phyloP scores from a whole-genome alignment of 352 stramenopile genomes.

The Blastocystis hominis region DNA sequence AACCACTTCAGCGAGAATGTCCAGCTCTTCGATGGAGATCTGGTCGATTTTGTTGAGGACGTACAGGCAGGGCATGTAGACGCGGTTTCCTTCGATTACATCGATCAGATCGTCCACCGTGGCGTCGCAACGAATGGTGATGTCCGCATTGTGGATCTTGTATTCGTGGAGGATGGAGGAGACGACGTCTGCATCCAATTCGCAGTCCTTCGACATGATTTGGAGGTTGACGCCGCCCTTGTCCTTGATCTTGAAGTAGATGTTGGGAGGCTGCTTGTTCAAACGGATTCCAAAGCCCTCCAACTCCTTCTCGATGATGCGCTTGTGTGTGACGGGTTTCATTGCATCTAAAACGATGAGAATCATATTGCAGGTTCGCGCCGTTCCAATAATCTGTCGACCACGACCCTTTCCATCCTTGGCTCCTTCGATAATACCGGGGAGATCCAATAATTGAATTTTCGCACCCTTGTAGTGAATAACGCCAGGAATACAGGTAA shows the following conservation, averaged over 20 bases:
- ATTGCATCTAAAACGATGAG: slow-evolving; percentile 90
- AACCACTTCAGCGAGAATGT: slow-evolving; percentile 79
- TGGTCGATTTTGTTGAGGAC: slow-evolving; percentile 99
- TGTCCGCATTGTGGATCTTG: slow-evolving; percentile 90
- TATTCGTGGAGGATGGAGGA: slow-evolving; percentile 91
- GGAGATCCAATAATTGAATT: slow-evolving; percentile 77
- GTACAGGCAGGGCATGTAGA: slow-evolving; percentile 95
- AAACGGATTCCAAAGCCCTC: slow-evolving; percentile 94
- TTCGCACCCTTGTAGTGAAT: slow-evolving; percentile 84
- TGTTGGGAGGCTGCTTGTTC: slow-evolving; percentile 90
- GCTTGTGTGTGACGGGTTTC: slow-evolving; percentile 94
- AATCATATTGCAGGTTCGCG: slow-evolving; percentile 92
- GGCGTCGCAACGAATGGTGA: slow-evolving; percentile 78
- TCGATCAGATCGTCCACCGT: slow-evolving; percentile 97
- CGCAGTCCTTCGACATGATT: slow-evolving; percentile 67
- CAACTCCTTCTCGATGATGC: slow-evolving; percentile 94
- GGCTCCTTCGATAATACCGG: slow-evolving; percentile 94
- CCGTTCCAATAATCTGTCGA: slow-evolving; percentile 88
- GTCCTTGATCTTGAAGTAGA: slow-evolving; percentile 89
- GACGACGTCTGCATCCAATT: slow-evolving; percentile 83
- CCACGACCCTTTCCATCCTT: slow-evolving; percentile 91
- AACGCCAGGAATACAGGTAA: slow-evolving; percentile 92
- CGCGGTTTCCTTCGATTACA: slow-evolving; percentile 91
- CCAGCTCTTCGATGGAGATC: slow-evolving; percentile 92
- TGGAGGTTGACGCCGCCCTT: slow-evolving; percentile 91